A percentile compares a stretch with the other conserved stretches of the same genome.
Evolutionary conservation across 768 basidiomycete species (phyloP).

Genomic region (Krasilnikovozyma curviuscula): DNA sequence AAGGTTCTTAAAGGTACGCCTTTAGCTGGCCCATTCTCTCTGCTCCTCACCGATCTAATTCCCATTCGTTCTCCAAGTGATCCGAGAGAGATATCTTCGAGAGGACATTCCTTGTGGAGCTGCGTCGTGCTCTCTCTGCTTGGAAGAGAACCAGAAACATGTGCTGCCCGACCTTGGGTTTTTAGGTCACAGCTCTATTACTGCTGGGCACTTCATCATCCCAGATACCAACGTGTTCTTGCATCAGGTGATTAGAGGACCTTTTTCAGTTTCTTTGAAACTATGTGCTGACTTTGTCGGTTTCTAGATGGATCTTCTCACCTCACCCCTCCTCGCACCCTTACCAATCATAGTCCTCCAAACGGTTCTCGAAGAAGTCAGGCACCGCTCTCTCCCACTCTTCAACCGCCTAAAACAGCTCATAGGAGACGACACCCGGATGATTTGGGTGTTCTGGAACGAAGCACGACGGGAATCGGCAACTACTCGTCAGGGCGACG

Average conservation of each 20-base stretch:
- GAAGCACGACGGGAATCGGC: conserved; percentile 36
- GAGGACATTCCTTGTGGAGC: conserved; percentile 79
- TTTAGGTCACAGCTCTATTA: conserved; percentile 8
- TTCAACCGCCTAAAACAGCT: conserved; percentile 80
- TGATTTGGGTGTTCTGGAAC: conserved; percentile 30
- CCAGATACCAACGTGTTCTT: conserved; percentile 93
- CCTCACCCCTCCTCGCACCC: conserved; percentile 49
- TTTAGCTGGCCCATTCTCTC: background rate
- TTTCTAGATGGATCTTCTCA: conserved; percentile 75
- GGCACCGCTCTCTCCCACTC: conserved; percentile 77
- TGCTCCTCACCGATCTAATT: no score
- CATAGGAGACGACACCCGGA: conserved; percentile 44
- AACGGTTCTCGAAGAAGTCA: conserved; percentile 88
- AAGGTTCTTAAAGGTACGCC: conserved; percentile 74
- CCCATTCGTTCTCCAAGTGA: conserved; percentile 33
- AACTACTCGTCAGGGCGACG: conserved; percentile 30
- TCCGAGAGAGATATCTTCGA: conserved; percentile 82
- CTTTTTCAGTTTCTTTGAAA: background rate
- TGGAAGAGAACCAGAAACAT: conserved; percentile 21
- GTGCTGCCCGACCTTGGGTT: conserved; percentile 43
- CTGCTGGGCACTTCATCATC: conserved; percentile 46
- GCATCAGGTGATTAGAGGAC: conserved; percentile 43
- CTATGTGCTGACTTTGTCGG: conserved; percentile 8
- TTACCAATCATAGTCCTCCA: conserved; percentile 71
- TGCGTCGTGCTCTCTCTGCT: conserved; percentile 45